A percentile compares a stretch with the other conserved stretches of the same genome.
These are phyloP conservation scores for Meyerozyma guilliermondii DNA, from an alignment of 1,139 yeast species.

Conservation along the genomic window DNA sequence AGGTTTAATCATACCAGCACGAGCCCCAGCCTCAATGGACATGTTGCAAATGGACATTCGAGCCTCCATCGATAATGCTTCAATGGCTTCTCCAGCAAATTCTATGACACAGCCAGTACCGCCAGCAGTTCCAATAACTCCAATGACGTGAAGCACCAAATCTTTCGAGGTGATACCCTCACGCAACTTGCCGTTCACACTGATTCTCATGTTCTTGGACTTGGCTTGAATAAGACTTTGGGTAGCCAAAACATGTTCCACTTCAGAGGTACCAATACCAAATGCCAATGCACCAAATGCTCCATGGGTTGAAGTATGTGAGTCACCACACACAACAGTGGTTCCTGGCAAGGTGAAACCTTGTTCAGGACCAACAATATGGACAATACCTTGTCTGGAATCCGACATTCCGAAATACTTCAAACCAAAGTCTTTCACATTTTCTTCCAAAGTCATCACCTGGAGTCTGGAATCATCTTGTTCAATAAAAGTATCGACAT, in stretches of 20 bases:
- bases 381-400: constrained; percentile 94
- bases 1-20: constrained; percentile 99
- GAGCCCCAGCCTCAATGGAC: constrained; percentile 98
- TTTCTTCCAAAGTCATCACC: constrained; percentile 86
- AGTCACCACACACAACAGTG: constrained; percentile 97
- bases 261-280: constrained; percentile 98
- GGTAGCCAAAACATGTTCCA: constrained; percentile 96
- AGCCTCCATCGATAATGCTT: constrained; percentile 91
- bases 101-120: constrained; percentile 97
- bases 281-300: constrained; percentile 98
- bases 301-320: constrained; percentile 97
- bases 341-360: constrained; percentile 98
- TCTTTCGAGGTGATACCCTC: constrained; percentile 96
- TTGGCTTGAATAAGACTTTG: constrained; percentile 93
- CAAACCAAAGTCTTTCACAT: constrained; percentile 83
- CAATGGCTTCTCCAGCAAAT: constrained; percentile 93
- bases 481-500: constrained; percentile 75
- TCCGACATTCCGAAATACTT: constrained; percentile 94
- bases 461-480: constrained; percentile 91
- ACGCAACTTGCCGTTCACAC: constrained; percentile 73
- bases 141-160: constrained; percentile 87
- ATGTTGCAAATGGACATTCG: constrained; percentile 99
- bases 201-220: constrained; percentile 91
- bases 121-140: constrained; percentile 98
- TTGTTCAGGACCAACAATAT: constrained; percentile 97